Conservation (phyloP, 176 grass and related monocot genomes). For the Avena atlantica region DNA sequence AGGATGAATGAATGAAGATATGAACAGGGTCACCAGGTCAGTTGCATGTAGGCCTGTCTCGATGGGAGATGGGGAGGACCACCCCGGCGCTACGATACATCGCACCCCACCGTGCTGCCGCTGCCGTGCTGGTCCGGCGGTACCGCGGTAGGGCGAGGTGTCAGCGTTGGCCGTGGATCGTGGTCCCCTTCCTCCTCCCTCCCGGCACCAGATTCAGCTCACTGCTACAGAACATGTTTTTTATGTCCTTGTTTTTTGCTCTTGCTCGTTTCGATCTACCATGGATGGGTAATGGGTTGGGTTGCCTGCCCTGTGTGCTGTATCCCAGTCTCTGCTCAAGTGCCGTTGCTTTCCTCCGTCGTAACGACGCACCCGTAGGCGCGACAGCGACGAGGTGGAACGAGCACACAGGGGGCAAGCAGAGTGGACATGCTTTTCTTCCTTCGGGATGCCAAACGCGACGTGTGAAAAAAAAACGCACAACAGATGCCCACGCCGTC, state of each 20-base stretch:
- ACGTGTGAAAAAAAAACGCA: not conserved
- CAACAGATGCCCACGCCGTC: not conserved
- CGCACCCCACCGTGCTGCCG: not conserved
- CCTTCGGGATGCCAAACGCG: constrained; percentile 15
- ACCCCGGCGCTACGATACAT: constrained; percentile 19
- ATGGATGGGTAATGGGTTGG: not conserved
- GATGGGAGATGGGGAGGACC: not conserved
- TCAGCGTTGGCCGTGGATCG: constrained; percentile 29
- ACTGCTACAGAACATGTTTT: constrained; percentile 6
- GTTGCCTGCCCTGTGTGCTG: no score
- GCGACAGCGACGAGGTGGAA: not conserved
- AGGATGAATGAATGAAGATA: constrained; percentile 34
- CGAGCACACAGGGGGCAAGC: not conserved
- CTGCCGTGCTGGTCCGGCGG: not conserved
- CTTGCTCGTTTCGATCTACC: not conserved
- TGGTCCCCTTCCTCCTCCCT: not conserved
- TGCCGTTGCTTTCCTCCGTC: not conserved
- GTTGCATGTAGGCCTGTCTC: constrained; percentile 6
- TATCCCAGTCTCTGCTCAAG: not conserved
- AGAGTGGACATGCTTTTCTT: constrained; percentile 22
- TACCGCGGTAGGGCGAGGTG: constrained; percentile 25
- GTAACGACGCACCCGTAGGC: not conserved
- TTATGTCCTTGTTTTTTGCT: not conserved
- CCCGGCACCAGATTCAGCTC: constrained; percentile 28
- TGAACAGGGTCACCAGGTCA: not conserved